phyloP scores from a whole-genome alignment of 768 basidiomycete genomes.

The Suillus lakei region DNA sequence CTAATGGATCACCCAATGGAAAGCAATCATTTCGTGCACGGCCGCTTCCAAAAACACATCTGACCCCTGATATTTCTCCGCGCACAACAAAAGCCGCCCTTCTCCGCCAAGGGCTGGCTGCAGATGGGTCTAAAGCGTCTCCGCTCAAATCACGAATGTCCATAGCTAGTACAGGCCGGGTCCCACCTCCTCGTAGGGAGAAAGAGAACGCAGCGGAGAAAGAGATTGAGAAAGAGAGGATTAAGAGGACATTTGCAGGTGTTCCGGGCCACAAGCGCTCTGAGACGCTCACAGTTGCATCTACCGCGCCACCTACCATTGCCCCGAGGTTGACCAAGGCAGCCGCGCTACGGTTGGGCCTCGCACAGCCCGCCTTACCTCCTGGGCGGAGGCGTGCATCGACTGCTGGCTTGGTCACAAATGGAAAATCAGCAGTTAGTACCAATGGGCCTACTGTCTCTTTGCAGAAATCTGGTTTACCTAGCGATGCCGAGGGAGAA shows the following conservation, averaged over 20 bases:
- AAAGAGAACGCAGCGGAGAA: conserved; percentile 42
- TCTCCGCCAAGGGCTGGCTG: conserved; percentile 63
- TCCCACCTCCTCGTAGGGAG: conserved; percentile 32
- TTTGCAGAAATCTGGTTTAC: conserved; percentile 9
- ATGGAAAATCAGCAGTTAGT: conserved; percentile 23
- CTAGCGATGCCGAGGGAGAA: conserved; percentile 26
- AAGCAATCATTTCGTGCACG: conserved; percentile 70
- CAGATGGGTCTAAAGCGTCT: conserved; percentile 39
- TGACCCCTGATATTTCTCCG: conserved; percentile 71
- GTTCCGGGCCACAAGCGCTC: conserved; percentile 84
- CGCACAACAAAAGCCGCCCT: conserved; percentile 78
- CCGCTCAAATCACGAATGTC: conserved; percentile 33
- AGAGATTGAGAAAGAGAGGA: conserved; percentile 64
- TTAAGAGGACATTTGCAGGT: conserved; percentile 69
- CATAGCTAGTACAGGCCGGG: conserved; percentile 36
- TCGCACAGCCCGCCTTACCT: conserved; percentile 43
- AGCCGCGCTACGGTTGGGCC: conserved; percentile 68
- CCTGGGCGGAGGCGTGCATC: conserved; percentile 46
- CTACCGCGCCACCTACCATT: conserved; percentile 71
- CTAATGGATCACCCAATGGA: conserved; percentile 42
- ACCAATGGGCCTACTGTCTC: conserved; percentile 16
- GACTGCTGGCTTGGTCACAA: conserved; percentile 25
- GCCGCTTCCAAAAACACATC: conserved; percentile 62
- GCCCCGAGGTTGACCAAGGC: conserved; percentile 80
- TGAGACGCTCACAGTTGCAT: conserved; percentile 71